Percentiles rank a stretch among this genome's conserved stretches.
Evolutionary conservation across 1,284 basidiomycete species (phyloP).

Genomic region (Phlebopus sp.): DNA sequence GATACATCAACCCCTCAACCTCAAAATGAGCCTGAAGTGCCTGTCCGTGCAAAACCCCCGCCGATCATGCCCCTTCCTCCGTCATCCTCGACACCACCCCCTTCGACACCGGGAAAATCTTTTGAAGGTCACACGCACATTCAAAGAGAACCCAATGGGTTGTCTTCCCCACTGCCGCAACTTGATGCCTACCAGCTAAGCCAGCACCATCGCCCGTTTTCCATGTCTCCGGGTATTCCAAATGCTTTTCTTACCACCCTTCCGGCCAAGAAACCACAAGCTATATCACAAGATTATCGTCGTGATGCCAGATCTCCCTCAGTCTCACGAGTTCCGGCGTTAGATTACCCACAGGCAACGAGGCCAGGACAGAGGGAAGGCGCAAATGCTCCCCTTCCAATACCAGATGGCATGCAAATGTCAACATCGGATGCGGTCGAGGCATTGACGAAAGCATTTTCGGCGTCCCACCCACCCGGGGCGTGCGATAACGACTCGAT

Average conservation of each 20-base stretch:
- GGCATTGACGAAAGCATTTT: constrained; percentile 3
- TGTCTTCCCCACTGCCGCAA: constrained; percentile 15
- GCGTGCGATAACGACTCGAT: background rate
- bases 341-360: constrained; percentile 8
- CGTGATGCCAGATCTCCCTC: background rate
- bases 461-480: constrained; percentile 8
- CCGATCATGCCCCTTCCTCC: constrained; percentile 23
- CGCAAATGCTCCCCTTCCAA: background rate
- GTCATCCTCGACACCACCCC: constrained; percentile 19
- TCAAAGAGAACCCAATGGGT: constrained; percentile 5
- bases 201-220: constrained; percentile 20
- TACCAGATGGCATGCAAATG: constrained; percentile 4
- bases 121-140: constrained; percentile 9
- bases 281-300: constrained; percentile 4
- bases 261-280: constrained; percentile 20
- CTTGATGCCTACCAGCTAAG: constrained; percentile 4
- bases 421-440: constrained; percentile 1
- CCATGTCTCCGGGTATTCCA: constrained; percentile 7
- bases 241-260: constrained; percentile 9
- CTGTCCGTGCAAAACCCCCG: constrained; percentile 25
- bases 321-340: background rate
- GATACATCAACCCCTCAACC: constrained; percentile 29
- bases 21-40: constrained; percentile 4
- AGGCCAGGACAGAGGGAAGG: background rate
- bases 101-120: constrained; percentile 14